Conservation (phyloP, 2,329 filamentous ascomycete genomes). For the Venturia carpophila region DNA sequence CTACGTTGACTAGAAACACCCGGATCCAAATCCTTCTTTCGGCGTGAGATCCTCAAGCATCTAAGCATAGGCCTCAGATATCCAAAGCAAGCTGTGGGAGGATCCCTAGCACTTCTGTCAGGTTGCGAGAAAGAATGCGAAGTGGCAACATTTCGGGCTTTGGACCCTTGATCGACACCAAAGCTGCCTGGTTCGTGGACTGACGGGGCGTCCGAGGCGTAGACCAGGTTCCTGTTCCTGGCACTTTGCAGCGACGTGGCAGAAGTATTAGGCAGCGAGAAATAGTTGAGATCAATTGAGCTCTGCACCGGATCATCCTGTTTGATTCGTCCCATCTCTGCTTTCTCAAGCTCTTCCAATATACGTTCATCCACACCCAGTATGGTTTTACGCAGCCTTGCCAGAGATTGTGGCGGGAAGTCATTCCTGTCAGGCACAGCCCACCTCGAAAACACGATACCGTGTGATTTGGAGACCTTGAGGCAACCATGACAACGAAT, state of each 20-base stretch:
- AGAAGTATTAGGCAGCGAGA: constrained; percentile 1
- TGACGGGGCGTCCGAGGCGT: neutral
- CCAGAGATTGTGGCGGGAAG: neutral
- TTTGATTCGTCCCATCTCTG: neutral
- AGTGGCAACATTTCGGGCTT: neutral
- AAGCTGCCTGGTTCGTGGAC: neutral
- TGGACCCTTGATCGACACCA: neutral
- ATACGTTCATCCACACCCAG: neutral
- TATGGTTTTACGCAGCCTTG: neutral
- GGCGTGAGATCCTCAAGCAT: neutral
- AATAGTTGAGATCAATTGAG: constrained; percentile 11
- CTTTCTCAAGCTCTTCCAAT: neutral
- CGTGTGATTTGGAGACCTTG: constrained; percentile 9
- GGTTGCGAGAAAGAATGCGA: neutral
- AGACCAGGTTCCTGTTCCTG: neutral
- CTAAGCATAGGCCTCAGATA: neutral
- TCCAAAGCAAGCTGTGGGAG: neutral
- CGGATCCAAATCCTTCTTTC: neutral
- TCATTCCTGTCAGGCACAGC: constrained; percentile 10
- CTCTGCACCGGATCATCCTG: constrained; percentile 11
- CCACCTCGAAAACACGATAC: constrained; percentile 5
- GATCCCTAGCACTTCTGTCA: neutral
- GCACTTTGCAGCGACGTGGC: constrained; percentile 1
- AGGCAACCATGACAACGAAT: constrained; percentile 2
- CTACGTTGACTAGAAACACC: neutral